Evolutionary conservation across 2,329 filamentous ascomycete species (phyloP), one percentile per base, ranked within the genome.

Genomic region (Diaporthe citri): DNA sequence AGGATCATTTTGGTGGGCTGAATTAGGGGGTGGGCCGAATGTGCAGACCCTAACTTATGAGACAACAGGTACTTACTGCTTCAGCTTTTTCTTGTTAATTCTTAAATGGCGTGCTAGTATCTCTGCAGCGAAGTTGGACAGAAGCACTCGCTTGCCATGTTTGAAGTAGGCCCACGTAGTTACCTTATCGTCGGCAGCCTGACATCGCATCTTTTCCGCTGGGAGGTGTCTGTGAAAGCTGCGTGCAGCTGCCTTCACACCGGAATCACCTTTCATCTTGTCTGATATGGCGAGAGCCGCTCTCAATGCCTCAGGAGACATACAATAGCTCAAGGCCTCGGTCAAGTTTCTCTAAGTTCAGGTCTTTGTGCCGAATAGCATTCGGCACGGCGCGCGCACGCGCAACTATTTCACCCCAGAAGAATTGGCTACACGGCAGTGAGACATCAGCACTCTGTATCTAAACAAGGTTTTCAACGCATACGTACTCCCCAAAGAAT

Each of bases 141-240:
- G 10, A 2, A 64, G 15, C 0, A 64, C n/a, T 22, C 5, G 41
- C 28, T 12, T 34, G 41, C 41, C 41, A 2, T n/a, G 15, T 2
- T 4, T 34, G 20, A 8, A 22, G 41, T 64, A 64, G 25, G 59
- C 15, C 59, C 59, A 64, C 15, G 41, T 64, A 6, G 59, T 41
- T 22, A 64, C 41, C 8, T 46, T 20, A 22, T 64, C 39, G 7
- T 46, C 39, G n/a, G 59, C 59, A 46, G 46, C 9, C 39, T 64
- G 59, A 13, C 59, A 64, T 12, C 2, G 59, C 59, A 64, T 64
- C 25, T 0, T 20, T 25, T 34, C 39, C 5, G 12, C 36, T 1
- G 59, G 59, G 8, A 64, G 59, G 9, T 64, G 59, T 31, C 31
- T 64, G 4, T 64, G 59, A 20, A 64, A 64, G 59, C 59, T 64